Evolutionary conservation across 1,284 basidiomycete species (phyloP).

Genomic region (Athelia sp.): DNA sequence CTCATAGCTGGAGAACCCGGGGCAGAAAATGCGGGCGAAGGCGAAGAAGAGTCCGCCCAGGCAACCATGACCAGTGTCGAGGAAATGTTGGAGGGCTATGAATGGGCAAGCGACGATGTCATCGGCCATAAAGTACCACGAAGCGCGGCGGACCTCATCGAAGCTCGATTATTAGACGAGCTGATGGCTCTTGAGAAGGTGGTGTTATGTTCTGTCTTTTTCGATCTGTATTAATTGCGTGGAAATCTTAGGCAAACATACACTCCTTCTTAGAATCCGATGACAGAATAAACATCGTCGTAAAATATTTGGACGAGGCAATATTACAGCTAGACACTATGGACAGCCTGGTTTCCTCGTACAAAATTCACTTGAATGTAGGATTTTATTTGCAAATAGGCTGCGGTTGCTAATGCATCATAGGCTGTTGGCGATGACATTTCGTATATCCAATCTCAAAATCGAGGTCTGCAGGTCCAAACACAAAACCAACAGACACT

Average conservation of each 20-base stretch:
- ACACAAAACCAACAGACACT: constrained; percentile 92
- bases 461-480: constrained; percentile 95
- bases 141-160: constrained; percentile 85
- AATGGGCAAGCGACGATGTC: constrained; percentile 81
- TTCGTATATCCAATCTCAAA: constrained; percentile 92
- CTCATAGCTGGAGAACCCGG: constrained; percentile 51
- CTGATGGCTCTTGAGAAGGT: constrained; percentile 89
- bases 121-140: constrained; percentile 54
- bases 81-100: constrained; percentile 98
- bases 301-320: constrained; percentile 87
- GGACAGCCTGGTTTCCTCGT: constrained; percentile 81
- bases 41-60: constrained; percentile 70
- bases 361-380: constrained; percentile 93
- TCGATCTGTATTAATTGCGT: constrained; percentile 3
- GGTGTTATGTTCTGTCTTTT: constrained; percentile 10
- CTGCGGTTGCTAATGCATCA: constrained; percentile 6
- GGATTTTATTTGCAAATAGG: constrained; percentile 19
- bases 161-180: constrained; percentile 82
- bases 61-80: constrained; percentile 89
- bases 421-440: constrained; percentile 95
- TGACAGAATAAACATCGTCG: constrained; percentile 80
- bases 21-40: constrained; percentile 47
- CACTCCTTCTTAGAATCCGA: constrained; percentile 96
- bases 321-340: constrained; percentile 83
- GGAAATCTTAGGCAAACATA: constrained; percentile 75